Base-by-base conservation (phyloP, 2,329 filamentous ascomycete species). In the Ascochyta fabae region DNA sequence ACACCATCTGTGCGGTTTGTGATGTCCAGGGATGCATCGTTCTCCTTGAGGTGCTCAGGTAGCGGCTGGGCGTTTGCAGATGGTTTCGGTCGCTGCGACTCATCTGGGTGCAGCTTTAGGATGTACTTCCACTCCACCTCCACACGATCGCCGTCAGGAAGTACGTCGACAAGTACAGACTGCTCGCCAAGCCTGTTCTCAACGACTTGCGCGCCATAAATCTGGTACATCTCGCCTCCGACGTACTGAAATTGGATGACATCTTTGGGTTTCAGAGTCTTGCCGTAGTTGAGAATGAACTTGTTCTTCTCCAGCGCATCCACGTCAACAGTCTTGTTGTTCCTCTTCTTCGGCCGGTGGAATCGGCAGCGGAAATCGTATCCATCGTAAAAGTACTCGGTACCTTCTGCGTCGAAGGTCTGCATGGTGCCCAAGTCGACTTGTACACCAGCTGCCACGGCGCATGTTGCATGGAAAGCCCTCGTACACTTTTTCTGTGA, bases 291-390 rank as follows among this genome's bases (percentile, higher is more conserved):
- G 47, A 83, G 83, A 52, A 95, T 84, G 58, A 87, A 85, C 52
- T 85, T 80, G 71, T 90, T 88, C 48, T 84, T 83, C 67, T 95
- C 92, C 58, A 95, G 79, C 1, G 81, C 79, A 50, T 90, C 86
- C 33, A 85, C 84, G 49, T 91, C 86, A 46, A 88, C 76, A 62
- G 89, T 90, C 77, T 89, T 91, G 59, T 92, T 88, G 65, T 94
- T 87, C 79, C 94, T 95, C 68, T 95, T 88, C 79, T 95, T 96
- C 13, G 90, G 87, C 45, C 95, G 86, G 75, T 99, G 95, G 77
- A 96, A 96, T 57, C 93, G 91, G 78, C 95, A 99, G 66, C 90
- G 92, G 73, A 98, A 93, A 70, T 96, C 92, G 67, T 96, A 94
- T 1, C 90, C 92, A 68, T 92, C 90, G 66, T 96, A 89, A 64